Conservation (phyloP, 441 rosid genomes). For the Populus trichocarpa region DNA sequence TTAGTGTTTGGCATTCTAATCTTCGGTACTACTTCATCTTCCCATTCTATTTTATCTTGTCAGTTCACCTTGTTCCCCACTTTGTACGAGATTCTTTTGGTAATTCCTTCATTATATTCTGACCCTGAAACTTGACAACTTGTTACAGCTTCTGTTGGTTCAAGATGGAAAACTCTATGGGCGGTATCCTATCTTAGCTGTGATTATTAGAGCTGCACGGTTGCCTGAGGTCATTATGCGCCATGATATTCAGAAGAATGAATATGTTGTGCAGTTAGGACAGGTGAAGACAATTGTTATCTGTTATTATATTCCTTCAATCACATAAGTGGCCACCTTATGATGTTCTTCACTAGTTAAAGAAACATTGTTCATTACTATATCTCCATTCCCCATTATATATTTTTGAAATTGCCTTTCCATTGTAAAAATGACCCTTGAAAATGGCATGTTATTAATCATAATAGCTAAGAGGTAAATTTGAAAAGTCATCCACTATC, state of each 20-base stretch:
- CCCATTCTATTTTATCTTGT: not conserved
- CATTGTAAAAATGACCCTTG: not conserved
- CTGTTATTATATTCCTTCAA: not conserved
- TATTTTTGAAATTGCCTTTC: not conserved
- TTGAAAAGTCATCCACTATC: not conserved
- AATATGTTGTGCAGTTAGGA: conserved; percentile 64
- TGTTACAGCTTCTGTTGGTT: conserved; percentile 76
- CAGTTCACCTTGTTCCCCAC: not conserved
- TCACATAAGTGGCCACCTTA: not conserved
- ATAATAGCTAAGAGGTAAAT: not conserved
- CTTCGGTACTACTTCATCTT: not conserved
- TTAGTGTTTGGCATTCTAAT: not conserved
- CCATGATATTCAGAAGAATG: conserved; percentile 72
- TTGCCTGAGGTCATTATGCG: conserved; percentile 61
- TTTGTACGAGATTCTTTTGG: conserved; percentile 2
- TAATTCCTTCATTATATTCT: not conserved
- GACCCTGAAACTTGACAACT: conserved; percentile 7
- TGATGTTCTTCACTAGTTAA: not conserved
- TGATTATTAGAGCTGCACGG: conserved; percentile 64
- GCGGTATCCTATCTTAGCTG: conserved; percentile 66
- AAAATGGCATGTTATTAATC: not conserved
- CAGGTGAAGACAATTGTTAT: conserved; percentile 46
- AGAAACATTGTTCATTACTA: not conserved
- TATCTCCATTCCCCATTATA: not conserved
- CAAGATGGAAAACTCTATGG: conserved; percentile 98